These are phyloP conservation scores for Wallacemonas collosoma DNA, from an alignment of 208 protist genomes.

Conservation along the genomic window DNA sequence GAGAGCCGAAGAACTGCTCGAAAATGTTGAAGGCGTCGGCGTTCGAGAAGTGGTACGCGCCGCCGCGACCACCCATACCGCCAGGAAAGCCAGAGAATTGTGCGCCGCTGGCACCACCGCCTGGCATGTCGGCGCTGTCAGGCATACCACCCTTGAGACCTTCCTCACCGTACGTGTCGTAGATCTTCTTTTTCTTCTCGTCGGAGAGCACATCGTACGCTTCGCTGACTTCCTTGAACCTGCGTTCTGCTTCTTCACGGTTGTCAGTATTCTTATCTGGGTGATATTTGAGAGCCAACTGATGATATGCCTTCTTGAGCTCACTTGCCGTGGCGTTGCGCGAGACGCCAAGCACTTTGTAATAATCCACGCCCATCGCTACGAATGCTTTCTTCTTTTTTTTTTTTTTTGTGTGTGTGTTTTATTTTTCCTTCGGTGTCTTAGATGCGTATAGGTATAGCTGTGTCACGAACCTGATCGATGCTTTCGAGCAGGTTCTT, in stretches of 20 bases:
- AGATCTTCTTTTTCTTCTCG: slow-evolving; percentile 95
- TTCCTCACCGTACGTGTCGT: slow-evolving; percentile 98
- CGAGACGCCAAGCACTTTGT: slow-evolving; percentile 81
- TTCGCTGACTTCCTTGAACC: slow-evolving; percentile 94
- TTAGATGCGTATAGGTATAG: too few species aligned
- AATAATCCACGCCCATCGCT: slow-evolving; percentile 83
- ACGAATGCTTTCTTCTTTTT: not conserved
- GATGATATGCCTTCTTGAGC: slow-evolving; percentile 92
- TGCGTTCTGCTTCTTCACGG: slow-evolving; percentile 81
- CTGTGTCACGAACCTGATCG: too few species aligned
- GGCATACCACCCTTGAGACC: slow-evolving; percentile 91
- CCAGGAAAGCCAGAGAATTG: slow-evolving; percentile 43
- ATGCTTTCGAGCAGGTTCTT: too few species aligned
- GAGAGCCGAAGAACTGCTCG: slow-evolving; percentile 74
- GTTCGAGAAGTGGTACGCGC: slow-evolving; percentile 69
- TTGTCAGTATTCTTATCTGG: slow-evolving; percentile 93
- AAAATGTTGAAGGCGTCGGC: slow-evolving; percentile 91
- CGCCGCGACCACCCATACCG: slow-evolving; percentile 38
- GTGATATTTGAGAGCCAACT: slow-evolving; percentile 92
- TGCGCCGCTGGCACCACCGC: slow-evolving; percentile 70
- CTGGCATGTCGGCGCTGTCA: slow-evolving; percentile 23
- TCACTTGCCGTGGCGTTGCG: slow-evolving; percentile 72
- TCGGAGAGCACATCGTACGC: slow-evolving; percentile 98
- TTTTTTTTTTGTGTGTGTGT: slow-evolving; percentile 6
- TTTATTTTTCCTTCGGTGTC: slow-evolving; percentile 6